These are phyloP conservation scores for Lactuca sativa DNA, from an alignment of 129 eudicot genomes.

Conservation along the genomic window DNA sequence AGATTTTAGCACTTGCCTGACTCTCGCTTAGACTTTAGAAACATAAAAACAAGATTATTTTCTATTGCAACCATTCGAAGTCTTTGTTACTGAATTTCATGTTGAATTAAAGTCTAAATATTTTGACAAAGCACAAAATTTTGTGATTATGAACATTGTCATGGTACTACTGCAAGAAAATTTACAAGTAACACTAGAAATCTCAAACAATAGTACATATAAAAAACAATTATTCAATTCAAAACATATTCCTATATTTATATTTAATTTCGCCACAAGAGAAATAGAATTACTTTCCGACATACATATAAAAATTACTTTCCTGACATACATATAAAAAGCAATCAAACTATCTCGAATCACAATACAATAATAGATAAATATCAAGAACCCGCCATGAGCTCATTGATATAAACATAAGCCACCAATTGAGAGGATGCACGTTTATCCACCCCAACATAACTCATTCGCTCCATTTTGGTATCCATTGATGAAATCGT, in stretches of 20 bases:
- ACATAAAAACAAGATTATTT: too few relatives aligned
- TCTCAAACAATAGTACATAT: too few relatives aligned
- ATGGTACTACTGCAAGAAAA: too few relatives aligned
- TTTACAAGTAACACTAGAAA: too few relatives aligned
- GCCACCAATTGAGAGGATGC: constrained; percentile 2
- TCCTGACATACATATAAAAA: constrained; percentile 6
- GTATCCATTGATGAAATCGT: not conserved
- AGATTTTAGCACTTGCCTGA: too few relatives aligned
- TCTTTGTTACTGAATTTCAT: too few relatives aligned
- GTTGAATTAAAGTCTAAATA: too few relatives aligned
- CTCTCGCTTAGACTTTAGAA: too few relatives aligned
- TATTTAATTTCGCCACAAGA: constrained; percentile 7
- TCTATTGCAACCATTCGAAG: too few relatives aligned
- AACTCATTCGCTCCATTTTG: constrained; percentile 15
- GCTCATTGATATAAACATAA: constrained; percentile 23
- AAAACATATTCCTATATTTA: constrained; percentile 11
- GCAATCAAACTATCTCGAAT: constrained; percentile 25
- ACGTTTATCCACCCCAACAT: not conserved
- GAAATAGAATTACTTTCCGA: constrained; percentile 15
- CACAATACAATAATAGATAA: constrained; percentile 25
- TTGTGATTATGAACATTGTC: too few relatives aligned
- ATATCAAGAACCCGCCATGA: constrained; percentile 15
- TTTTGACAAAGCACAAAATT: too few relatives aligned
- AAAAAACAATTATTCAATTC: not conserved
- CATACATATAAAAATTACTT: constrained; percentile 7